Conservation (phyloP, 192 early-diverging fungal species). For the Umbelopsis sp. region DNA sequence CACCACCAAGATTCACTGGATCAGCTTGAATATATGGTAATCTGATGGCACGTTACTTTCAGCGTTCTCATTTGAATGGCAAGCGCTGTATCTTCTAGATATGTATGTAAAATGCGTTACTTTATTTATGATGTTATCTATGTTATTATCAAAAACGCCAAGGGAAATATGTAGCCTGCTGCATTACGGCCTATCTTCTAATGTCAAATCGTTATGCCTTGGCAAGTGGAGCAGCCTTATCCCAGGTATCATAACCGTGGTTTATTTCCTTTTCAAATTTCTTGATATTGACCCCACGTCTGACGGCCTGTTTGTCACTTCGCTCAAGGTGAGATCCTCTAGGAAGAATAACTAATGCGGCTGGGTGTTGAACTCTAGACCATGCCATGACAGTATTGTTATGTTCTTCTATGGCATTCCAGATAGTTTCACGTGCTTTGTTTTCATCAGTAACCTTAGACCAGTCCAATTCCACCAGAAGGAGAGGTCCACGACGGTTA, state of each 20-base stretch:
- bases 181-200: too few relatives aligned
- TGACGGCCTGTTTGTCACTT: neutral
- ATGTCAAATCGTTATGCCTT: too few relatives aligned
- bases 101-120: too few relatives aligned
- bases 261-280: slow-evolving; percentile 3
- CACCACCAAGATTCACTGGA: too few relatives aligned
- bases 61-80: too few relatives aligned
- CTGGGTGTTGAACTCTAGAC: slow-evolving; percentile 2
- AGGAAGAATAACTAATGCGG: neutral
- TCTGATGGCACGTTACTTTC: too few relatives aligned
- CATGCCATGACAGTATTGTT: neutral
- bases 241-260: neutral
- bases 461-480: slow-evolving; percentile 3
- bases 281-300: neutral
- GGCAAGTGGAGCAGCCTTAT: neutral
- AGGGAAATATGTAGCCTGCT: too few relatives aligned
- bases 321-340: neutral
- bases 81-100: too few relatives aligned
- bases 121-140: too few relatives aligned
- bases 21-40: too few relatives aligned
- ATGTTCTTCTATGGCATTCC: neutral
- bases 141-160: too few relatives aligned
- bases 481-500: neutral
- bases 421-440: neutral
- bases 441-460: neutral